Percentiles rank a stretch among this genome's conserved stretches.
Conservation (phyloP, 306 rosid genomes). For the Canavalia ensiformis region DNA sequence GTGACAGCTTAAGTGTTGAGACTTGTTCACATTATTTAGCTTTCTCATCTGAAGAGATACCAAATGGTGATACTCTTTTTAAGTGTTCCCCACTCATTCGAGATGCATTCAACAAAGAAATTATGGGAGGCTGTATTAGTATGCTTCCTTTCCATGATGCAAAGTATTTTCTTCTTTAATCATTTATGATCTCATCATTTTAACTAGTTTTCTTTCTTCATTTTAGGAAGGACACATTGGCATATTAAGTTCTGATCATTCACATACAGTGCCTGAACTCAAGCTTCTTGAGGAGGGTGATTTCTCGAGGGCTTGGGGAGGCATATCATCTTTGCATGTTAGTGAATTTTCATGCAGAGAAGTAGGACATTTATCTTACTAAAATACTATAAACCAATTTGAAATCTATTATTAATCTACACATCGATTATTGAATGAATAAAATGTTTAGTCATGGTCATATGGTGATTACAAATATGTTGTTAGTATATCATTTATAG, state of each 20-base stretch:
- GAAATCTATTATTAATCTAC: background rate
- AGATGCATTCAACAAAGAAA: slow-evolving; percentile 72
- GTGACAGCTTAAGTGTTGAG: slow-evolving; percentile 90
- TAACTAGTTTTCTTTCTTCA: slow-evolving; percentile 34
- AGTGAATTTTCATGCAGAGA: slow-evolving; percentile 35
- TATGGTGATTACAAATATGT: no score
- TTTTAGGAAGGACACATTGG: slow-evolving; percentile 85
- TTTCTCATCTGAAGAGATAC: slow-evolving; percentile 84
- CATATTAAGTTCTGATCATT: slow-evolving; percentile 89
- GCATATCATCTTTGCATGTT: slow-evolving; percentile 93
- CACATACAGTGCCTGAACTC: slow-evolving; percentile 86
- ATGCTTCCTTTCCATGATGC: slow-evolving; percentile 33
- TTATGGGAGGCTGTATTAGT: slow-evolving; percentile 88
- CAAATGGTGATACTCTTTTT: slow-evolving; percentile 81
- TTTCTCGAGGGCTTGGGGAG: slow-evolving; percentile 97
- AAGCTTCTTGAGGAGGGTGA: slow-evolving; percentile 86
- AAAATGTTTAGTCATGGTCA: background rate
- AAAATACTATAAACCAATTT: slow-evolving; percentile 9
- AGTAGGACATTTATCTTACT: background rate
- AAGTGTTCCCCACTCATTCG: slow-evolving; percentile 98
- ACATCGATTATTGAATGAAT: slow-evolving; percentile 23
- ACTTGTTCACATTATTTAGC: slow-evolving; percentile 93
- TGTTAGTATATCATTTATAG: no score
- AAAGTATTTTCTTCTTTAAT: slow-evolving; percentile 6
- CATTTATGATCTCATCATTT: background rate